phyloP scores from a whole-genome alignment of 805 yeast species.

The Barnettozyma sucrosica region DNA sequence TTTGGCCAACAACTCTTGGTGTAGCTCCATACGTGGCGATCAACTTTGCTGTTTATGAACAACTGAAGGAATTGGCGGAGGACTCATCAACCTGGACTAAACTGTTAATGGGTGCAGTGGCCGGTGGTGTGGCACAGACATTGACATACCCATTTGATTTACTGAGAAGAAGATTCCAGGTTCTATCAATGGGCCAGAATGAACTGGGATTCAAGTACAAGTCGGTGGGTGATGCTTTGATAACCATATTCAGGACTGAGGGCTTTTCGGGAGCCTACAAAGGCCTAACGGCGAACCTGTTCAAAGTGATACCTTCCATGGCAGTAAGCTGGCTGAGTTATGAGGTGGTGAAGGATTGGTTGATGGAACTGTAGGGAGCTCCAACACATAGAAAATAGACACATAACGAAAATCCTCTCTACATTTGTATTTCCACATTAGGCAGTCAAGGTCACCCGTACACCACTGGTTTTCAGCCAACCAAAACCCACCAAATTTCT shows the following conservation, averaged over 20 bases:
- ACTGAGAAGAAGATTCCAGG: constrained; percentile 85
- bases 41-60: constrained; percentile 87
- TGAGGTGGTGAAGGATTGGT: constrained; percentile 57
- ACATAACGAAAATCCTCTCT: not conserved
- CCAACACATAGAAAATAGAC: not conserved
- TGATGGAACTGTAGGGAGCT: constrained; percentile 14
- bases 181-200: constrained; percentile 68
- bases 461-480: constrained; percentile 9
- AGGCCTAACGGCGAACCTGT: constrained; percentile 73
- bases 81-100: constrained; percentile 44
- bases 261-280: constrained; percentile 70
- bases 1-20: constrained; percentile 86
- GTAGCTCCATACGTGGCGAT: constrained; percentile 96
- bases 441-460: constrained; percentile 7
- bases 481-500: constrained; percentile 11
- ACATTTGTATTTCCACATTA: not conserved
- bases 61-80: constrained; percentile 53
- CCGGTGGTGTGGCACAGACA: constrained; percentile 89
- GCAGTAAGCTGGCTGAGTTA: constrained; percentile 91
- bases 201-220: constrained; percentile 78
- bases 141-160: constrained; percentile 89
- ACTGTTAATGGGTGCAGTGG: constrained; percentile 72
- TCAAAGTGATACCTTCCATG: constrained; percentile 92
- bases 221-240: constrained; percentile 70
- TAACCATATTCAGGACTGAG: constrained; percentile 62